Conservation (phyloP, 306 rosid species). For the Vicia villosa region DNA sequence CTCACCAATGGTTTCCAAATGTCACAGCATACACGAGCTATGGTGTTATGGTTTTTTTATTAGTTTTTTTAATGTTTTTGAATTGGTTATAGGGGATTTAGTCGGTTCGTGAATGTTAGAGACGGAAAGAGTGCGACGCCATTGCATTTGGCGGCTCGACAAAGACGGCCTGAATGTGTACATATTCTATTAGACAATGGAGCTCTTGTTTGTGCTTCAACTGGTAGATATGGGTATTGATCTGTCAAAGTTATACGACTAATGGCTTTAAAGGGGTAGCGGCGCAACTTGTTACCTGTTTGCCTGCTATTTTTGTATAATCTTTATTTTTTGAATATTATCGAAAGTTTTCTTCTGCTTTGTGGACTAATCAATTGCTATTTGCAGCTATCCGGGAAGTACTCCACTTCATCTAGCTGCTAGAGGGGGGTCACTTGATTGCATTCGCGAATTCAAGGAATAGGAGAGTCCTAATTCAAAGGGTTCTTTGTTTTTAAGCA, state of each 20-base stretch:
- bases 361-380: constrained; percentile 40
- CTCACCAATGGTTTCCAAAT: too few relatives aligned
- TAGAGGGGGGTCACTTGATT: too few relatives aligned
- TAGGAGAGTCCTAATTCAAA: too few relatives aligned
- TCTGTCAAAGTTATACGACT: not conserved
- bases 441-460: constrained; percentile 76
- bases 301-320: too few relatives aligned
- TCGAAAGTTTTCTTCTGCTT: not conserved
- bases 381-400: constrained; percentile 80
- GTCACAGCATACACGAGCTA: too few relatives aligned
- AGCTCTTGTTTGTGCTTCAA: constrained; percentile 90
- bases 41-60: not conserved
- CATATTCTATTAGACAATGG: constrained; percentile 72
- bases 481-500: too few relatives aligned
- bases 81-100: constrained; percentile 70
- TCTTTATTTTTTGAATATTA: not conserved
- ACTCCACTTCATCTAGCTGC: constrained; percentile 89
- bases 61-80: not conserved
- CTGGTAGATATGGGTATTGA: constrained; percentile 79
- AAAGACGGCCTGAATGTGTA: constrained; percentile 76
- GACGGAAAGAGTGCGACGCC: too few relatives aligned
- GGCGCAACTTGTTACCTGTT: too few relatives aligned
- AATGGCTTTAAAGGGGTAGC: not conserved
- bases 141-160: too few relatives aligned
- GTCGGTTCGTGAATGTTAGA: constrained; percentile 85